Evolutionary conservation across 306 rosid genomes (phyloP), one percentile per base, ranked within the genome.

Genomic region (Quercus rubra): DNA sequence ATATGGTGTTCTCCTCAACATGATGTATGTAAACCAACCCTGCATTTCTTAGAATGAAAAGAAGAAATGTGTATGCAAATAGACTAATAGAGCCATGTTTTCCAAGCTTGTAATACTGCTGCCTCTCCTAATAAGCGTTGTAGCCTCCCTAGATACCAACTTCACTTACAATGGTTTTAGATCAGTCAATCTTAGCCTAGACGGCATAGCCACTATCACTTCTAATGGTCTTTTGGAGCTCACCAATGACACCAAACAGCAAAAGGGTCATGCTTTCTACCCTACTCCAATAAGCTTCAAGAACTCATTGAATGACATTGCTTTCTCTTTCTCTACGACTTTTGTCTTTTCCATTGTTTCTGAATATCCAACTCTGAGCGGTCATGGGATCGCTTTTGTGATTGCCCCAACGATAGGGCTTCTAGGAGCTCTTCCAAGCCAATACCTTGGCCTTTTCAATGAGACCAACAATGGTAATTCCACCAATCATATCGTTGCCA

Each of bases 361-460:
- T 0, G 74, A 80, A 70, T 84, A 75, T 28, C 71, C 77, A 10
- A 31, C 55, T 68, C 79, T 90, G 21, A 73, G 91, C 68, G 91
- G 93, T 21, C 92, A 90, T 38, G 97, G 95, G 15, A 83, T 89
- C 4, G 92, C 87, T 27, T 89, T 90, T 54, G 86, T 85, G 11
- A 12, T 92, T 43, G 49, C 97, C 15, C 92, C 92, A 4, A 55
- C 90, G 2, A 86, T 57, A 52, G 89, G 84, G 21, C 73, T 87
- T 15, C 88, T 86, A 0, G 21, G 75, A 49, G 83, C 91, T 73
- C 35, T 79, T 1, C 80, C 89, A 4, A 80, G 83, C 69, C 88
- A 83, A 54, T 85, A 70, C 76, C 84, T 92, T 55, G 97, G 97
- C 58, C 82, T 92, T 8, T 89, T 92, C 74, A 83, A 89, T 61